A percentile compares a stretch with the other conserved stretches of the same genome.
Evolutionary conservation across 2,329 filamentous ascomycete genomes (phyloP).

Genomic region (Cladosporium austrohemisphaericum): DNA sequence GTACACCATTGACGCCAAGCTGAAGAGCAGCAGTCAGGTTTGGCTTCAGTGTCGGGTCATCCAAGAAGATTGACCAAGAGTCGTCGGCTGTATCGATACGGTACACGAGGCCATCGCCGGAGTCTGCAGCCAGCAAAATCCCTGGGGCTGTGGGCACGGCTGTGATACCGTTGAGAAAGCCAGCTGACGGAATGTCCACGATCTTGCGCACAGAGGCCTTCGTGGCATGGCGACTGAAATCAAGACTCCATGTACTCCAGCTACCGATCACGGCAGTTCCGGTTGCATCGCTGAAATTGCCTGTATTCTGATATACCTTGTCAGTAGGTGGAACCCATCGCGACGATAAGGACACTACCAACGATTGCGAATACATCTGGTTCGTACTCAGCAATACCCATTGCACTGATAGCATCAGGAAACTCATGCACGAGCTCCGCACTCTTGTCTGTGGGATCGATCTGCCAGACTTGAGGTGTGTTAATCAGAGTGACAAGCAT

Average conservation of each 20-base stretch:
- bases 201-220: conserved; percentile 6
- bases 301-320: conserved; percentile 1
- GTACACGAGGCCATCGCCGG: conserved; percentile 16
- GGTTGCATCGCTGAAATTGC: conserved; percentile 13
- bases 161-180: conserved; percentile 18
- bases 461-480: conserved; percentile 20
- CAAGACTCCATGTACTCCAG: conserved; percentile 16
- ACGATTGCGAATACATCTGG: conserved; percentile 17
- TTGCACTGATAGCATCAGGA: conserved; percentile 10
- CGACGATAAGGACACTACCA: background rate
- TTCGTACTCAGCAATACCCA: conserved; percentile 18
- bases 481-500: conserved; percentile 32
- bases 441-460: conserved; percentile 13
- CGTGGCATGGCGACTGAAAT: background rate
- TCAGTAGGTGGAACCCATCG: background rate
- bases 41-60: conserved; percentile 20
- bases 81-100: conserved; percentile 14
- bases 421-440: conserved; percentile 19
- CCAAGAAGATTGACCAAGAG: conserved; percentile 12
- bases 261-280: conserved; percentile 6
- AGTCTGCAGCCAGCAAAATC: conserved; percentile 17
- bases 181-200: conserved; percentile 11
- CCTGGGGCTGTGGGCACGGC: conserved; percentile 1
- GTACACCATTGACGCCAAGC: conserved; percentile 21
- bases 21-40: conserved; percentile 12